Percentiles rank a stretch among this genome's conserved stretches.
phyloP scores from a whole-genome alignment of 1,284 basidiomycete genomes.

The Leucoagaricus sp. region DNA sequence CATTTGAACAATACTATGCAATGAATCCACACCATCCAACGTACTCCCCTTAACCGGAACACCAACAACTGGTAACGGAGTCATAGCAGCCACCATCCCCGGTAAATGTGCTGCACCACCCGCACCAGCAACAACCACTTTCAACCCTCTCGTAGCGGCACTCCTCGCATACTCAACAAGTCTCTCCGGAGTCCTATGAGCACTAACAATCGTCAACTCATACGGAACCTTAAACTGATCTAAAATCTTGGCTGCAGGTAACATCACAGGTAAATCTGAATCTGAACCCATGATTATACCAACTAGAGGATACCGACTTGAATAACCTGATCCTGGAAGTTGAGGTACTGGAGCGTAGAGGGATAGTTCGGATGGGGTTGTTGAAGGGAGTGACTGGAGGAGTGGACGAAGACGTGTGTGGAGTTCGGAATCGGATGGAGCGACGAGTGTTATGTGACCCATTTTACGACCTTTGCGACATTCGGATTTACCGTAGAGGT shows the following conservation, averaged over 20 bases:
- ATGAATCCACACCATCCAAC: conserved; percentile 93
- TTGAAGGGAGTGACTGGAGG: conserved; percentile 65
- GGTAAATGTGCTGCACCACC: conserved; percentile 97
- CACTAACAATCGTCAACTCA: conserved; percentile 95
- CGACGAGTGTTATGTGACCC: conserved; percentile 96
- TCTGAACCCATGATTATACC: conserved; percentile 99
- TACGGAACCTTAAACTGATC: conserved; percentile 85
- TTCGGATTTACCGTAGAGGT: conserved; percentile 93
- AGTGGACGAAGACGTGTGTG: conserved; percentile 70
- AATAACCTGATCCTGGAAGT: conserved; percentile 47
- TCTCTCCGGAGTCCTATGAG: conserved; percentile 92
- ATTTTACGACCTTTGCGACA: conserved; percentile 94
- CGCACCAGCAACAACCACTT: conserved; percentile 91
- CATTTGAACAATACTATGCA: conserved; percentile 99
- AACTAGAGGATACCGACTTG: conserved; percentile 79
- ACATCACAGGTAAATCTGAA: conserved; percentile 95
- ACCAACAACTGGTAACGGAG: conserved; percentile 90
- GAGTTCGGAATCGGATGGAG: conserved; percentile 79
- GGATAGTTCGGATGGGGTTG: conserved; percentile 52
- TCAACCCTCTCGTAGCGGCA: conserved; percentile 75
- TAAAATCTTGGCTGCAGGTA: conserved; percentile 85
- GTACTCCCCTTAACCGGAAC: conserved; percentile 96
- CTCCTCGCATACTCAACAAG: conserved; percentile 83
- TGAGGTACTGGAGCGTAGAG: conserved; percentile 53
- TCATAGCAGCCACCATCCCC: conserved; percentile 98